Conservation (phyloP, 805 yeast species). For the Schizosaccharomyces osmophilus region DNA sequence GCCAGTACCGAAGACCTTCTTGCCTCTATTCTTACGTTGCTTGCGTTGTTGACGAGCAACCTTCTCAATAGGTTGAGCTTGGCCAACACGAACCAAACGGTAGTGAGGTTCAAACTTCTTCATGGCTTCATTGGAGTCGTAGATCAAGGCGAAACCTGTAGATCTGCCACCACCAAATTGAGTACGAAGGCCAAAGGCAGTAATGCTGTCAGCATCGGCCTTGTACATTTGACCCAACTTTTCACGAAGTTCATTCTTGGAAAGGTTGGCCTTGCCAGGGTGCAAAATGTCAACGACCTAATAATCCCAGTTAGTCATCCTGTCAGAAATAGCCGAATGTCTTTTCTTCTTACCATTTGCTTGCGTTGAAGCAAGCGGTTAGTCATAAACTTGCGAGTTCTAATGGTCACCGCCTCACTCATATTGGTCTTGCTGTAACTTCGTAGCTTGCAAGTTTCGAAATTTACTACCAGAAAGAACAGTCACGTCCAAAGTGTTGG, state of each 20-base stretch:
- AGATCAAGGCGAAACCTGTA: conserved; percentile 95
- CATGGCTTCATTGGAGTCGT: conserved; percentile 93
- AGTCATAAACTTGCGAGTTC: conserved; percentile 72
- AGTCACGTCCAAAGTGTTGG: neutral
- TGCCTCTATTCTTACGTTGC: conserved; percentile 21
- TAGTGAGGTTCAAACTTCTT: conserved; percentile 96
- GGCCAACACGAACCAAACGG: conserved; percentile 98
- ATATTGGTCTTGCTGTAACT: neutral
- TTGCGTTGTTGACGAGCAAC: conserved; percentile 93
- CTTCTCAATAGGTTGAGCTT: conserved; percentile 87
- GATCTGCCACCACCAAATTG: conserved; percentile 99
- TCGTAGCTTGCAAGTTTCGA: neutral
- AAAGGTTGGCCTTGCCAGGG: conserved; percentile 97
- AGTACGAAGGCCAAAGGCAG: conserved; percentile 98
- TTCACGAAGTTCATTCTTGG: conserved; percentile 97
- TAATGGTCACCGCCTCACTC: conserved; percentile 89
- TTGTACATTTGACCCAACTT: conserved; percentile 70
- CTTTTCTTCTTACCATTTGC: conserved; percentile 40
- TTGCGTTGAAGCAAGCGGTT: conserved; percentile 98
- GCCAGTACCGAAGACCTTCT: conserved; percentile 97
- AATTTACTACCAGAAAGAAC: neutral
- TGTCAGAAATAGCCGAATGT: neutral
- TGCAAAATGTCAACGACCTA: conserved; percentile 77
- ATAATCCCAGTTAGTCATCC: neutral
- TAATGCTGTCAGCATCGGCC: conserved; percentile 77